Evolutionary conservation across 2,329 filamentous ascomycete species (phyloP).

Genomic region (Dothistroma septosporum): DNA sequence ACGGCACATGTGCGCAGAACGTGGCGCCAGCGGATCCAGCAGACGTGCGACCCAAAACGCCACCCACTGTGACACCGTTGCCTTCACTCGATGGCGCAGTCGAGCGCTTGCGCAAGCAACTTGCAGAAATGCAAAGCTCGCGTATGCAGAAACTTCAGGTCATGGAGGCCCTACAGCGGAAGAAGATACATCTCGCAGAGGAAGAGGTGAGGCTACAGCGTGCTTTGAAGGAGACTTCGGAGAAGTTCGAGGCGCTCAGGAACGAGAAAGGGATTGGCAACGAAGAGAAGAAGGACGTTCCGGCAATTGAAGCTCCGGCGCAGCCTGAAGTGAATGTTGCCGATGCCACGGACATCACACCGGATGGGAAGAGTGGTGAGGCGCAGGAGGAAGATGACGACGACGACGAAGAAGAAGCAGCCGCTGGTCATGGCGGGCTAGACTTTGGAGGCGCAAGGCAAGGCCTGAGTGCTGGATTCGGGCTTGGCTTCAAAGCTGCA

Average conservation of each 20-base stretch:
- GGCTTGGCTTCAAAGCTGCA: conserved; percentile 13
- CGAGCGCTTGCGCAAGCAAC: conserved; percentile 57
- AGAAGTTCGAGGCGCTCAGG: conserved; percentile 60
- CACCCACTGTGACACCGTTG: conserved; percentile 67
- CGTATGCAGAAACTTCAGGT: conserved; percentile 58
- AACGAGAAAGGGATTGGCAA: conserved; percentile 42
- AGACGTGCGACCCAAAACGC: conserved; percentile 32
- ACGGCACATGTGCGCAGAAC: conserved; percentile 64
- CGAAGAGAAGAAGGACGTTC: neutral
- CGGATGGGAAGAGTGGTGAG: conserved; percentile 19
- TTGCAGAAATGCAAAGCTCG: conserved; percentile 58
- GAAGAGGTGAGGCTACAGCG: conserved; percentile 77
- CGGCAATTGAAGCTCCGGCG: conserved; percentile 16
- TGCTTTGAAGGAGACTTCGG: conserved; percentile 74
- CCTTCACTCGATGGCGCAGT: conserved; percentile 68
- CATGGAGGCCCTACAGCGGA: conserved; percentile 63
- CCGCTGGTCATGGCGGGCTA: conserved; percentile 15
- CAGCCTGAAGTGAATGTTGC: neutral
- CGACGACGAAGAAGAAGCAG: conserved; percentile 18
- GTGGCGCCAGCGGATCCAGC: conserved; percentile 7
- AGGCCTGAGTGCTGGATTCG: conserved; percentile 16
- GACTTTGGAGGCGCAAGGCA: conserved; percentile 15
- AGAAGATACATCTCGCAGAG: conserved; percentile 63
- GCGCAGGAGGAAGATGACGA: conserved; percentile 19
- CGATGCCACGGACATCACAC: neutral